These are phyloP conservation scores for Botrytis sinoallii DNA, from an alignment of 2,329 filamentous ascomycete species.

Conservation along the genomic window DNA sequence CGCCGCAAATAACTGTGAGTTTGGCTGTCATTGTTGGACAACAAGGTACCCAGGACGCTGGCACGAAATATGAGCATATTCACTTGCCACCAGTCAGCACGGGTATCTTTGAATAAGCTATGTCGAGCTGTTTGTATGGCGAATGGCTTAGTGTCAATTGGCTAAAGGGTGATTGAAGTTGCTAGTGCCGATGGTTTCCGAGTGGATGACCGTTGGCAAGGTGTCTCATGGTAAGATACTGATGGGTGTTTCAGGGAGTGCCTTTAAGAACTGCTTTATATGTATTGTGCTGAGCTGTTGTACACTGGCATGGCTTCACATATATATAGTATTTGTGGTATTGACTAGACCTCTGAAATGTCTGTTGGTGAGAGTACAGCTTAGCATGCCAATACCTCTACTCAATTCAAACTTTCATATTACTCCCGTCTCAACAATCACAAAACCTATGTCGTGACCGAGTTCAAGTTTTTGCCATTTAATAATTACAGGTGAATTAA, in stretches of 20 bases:
- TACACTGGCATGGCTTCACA: background rate
- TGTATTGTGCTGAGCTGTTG: background rate
- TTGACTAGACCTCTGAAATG: background rate
- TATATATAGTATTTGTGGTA: background rate
- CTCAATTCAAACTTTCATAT: background rate
- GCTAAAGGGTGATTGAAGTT: background rate
- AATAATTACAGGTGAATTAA: background rate
- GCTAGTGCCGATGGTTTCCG: background rate
- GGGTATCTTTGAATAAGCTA: background rate
- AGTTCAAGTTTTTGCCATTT: background rate
- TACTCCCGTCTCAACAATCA: background rate
- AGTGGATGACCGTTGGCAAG: background rate
- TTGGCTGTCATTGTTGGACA: background rate
- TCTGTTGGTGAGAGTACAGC: background rate
- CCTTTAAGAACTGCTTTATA: background rate
- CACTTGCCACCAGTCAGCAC: background rate
- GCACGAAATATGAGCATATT: background rate
- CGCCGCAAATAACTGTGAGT: background rate
- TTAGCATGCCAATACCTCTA: background rate
- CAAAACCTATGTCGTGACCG: background rate
- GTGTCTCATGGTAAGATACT: background rate
- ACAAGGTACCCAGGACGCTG: background rate
- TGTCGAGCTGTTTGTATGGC: background rate
- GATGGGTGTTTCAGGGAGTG: background rate
- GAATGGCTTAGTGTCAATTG: background rate